Base-by-base conservation (phyloP, 78 protist species). In the Anaeramoeba flamelloides region DNA sequence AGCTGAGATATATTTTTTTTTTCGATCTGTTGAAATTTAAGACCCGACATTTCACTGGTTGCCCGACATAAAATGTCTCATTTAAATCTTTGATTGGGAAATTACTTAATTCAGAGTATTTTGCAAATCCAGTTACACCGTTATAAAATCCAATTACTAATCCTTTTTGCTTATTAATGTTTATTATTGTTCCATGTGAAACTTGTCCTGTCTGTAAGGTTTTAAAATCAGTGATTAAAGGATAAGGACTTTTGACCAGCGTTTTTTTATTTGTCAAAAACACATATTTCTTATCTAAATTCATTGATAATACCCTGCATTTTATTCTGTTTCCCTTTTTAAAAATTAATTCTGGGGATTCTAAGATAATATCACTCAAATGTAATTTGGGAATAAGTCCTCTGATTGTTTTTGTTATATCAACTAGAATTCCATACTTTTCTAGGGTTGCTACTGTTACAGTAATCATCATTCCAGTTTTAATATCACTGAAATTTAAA, bases 381-480 rank as follows among this genome's bases (percentile, higher is more conserved):
- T 82, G 85, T 22, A 38, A 1, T 4, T 40, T 1, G 34, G 85
- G 79, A 36, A 75, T 36, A 36, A 82, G 75, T n/a, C 79, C 85
- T 36, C 85, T 79, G n/a, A 69, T 40, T 74, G 33, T 69, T 2
- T 75, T 78, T 0, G 80, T 77, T 33, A 82, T 4, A 36, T 64
- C 74, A 77, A 82, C 65, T 8, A 1, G 26, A 8, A 77, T 75
- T 33, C 85, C 85, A 22, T 2, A 0, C 12, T 30, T 30, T 31
- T 37, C 85, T 39, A 82, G n/a, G 1, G 36, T 33, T 4, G 22
- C n/a, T 38, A 82, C 33, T 17, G 41, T n/a, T 2, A 37, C 84
- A 12, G 1, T 53, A 17, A 53, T 53, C 17, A 26, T 53, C 17
- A 26, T 53, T 8, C 69, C 69, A 53, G 17, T 17, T 53, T 53